Evolutionary conservation across 2,329 filamentous ascomycete species (phyloP).

Genomic region (Hypomyces rosellus): DNA sequence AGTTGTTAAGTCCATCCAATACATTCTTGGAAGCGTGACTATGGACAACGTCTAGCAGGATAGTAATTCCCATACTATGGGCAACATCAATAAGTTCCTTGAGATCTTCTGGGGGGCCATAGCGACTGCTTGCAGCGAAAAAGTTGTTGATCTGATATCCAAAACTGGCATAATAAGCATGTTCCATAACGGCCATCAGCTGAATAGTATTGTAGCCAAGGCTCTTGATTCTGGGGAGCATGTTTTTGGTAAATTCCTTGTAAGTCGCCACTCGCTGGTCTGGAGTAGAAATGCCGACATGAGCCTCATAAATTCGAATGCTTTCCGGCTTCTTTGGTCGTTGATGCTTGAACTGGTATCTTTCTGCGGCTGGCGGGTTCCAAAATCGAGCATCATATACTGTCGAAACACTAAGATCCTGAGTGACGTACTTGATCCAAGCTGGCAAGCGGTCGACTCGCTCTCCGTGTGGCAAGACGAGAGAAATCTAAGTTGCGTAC

Average conservation of each 20-base stretch:
- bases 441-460: slow-evolving; percentile 83
- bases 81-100: slow-evolving; percentile 96
- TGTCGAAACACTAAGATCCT: slow-evolving; percentile 82
- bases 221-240: slow-evolving; percentile 82
- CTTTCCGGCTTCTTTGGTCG: slow-evolving; percentile 79
- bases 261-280: slow-evolving; percentile 86
- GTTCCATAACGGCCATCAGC: slow-evolving; percentile 98
- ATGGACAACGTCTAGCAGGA: slow-evolving; percentile 92
- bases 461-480: slow-evolving; percentile 73
- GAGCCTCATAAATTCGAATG: slow-evolving; percentile 94
- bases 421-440: slow-evolving; percentile 97
- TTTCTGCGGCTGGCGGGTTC: slow-evolving; percentile 76
- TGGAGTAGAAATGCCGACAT: slow-evolving; percentile 92
- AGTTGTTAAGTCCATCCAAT: slow-evolving; percentile 88
- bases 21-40: slow-evolving; percentile 98
- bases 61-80: slow-evolving; percentile 81
- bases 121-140: slow-evolving; percentile 94
- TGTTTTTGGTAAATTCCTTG: slow-evolving; percentile 92
- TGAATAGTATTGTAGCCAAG: slow-evolving; percentile 97
- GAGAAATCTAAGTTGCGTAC: slow-evolving; percentile 57
- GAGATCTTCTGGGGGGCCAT: slow-evolving; percentile 86
- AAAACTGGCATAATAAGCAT: slow-evolving; percentile 98
- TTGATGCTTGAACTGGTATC: slow-evolving; percentile 77
- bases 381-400: slow-evolving; percentile 95
- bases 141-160: slow-evolving; percentile 99